Conservation (phyloP, 1,284 basidiomycete genomes). For the Malassezia dermatis region DNA sequence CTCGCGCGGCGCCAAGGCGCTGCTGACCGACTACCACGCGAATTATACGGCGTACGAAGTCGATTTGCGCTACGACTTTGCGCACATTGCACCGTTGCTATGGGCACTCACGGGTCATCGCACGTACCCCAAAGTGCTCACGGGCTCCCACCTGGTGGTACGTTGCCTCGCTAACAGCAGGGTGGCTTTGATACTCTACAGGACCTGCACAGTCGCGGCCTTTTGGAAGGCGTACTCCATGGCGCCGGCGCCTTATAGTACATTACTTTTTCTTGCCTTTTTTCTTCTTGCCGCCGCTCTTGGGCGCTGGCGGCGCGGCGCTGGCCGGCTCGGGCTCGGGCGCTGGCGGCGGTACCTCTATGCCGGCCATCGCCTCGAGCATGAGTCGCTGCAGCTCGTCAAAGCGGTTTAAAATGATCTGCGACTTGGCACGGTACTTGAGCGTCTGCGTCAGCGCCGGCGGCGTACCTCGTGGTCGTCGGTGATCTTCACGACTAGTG, state of each 20-base stretch:
- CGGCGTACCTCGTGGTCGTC: slow-evolving; percentile 5
- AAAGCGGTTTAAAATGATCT: slow-evolving; percentile 86
- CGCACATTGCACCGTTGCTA: not conserved
- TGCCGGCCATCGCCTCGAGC: slow-evolving; percentile 60
- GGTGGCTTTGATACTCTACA: slow-evolving; percentile 13
- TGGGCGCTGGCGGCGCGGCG: not conserved
- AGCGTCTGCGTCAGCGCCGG: slow-evolving; percentile 48
- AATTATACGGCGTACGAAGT: slow-evolving; percentile 14
- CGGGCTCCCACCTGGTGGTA: slow-evolving; percentile 5
- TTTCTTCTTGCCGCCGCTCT: slow-evolving; percentile 15
- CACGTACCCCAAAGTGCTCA: slow-evolving; percentile 15
- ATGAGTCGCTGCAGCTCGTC: slow-evolving; percentile 72
- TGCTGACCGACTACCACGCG: slow-evolving; percentile 11
- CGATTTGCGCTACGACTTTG: slow-evolving; percentile 9
- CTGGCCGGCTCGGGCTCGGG: not conserved
- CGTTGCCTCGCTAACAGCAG: slow-evolving; percentile 4
- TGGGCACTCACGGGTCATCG: slow-evolving; percentile 10
- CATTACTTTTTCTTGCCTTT: slow-evolving; percentile 18
- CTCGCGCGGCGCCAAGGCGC: slow-evolving; percentile 16
- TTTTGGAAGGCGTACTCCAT: slow-evolving; percentile 9
- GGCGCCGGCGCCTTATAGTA: slow-evolving; percentile 10
- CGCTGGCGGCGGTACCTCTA: not conserved
- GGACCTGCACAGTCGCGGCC: slow-evolving; percentile 4
- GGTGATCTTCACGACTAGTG: slow-evolving; percentile 9
- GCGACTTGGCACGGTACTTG: slow-evolving; percentile 84